A percentile compares a stretch with the other conserved stretches of the same genome.
phyloP scores from a whole-genome alignment of 1,139 yeast species.

The Scheffersomyces parashehatae region DNA sequence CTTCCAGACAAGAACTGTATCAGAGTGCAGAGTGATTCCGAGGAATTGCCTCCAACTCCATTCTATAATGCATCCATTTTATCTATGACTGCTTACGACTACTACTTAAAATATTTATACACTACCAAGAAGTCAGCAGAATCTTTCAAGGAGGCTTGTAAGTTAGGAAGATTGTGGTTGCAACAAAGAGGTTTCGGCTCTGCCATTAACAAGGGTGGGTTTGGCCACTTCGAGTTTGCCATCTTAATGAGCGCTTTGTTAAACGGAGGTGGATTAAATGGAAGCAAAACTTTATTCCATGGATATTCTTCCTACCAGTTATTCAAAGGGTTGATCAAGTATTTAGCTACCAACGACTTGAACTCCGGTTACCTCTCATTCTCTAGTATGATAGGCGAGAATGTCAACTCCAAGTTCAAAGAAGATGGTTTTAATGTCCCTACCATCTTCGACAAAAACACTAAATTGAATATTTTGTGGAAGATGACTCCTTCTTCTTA shows the following conservation, averaged over 20 bases:
- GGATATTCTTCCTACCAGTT: constrained; percentile 93
- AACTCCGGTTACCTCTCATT: constrained; percentile 66
- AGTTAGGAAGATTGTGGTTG: constrained; percentile 86
- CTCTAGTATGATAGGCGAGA: constrained; percentile 57
- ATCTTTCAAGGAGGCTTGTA: constrained; percentile 86
- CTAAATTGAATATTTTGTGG: constrained; percentile 77
- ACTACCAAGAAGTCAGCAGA: constrained; percentile 75
- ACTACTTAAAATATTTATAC: constrained; percentile 73
- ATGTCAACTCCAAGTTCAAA: constrained; percentile 47
- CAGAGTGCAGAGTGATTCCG: constrained; percentile 56
- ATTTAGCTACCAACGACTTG: constrained; percentile 76
- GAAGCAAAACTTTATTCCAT: constrained; percentile 72
- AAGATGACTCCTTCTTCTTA: constrained; percentile 77
- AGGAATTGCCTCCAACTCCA: constrained; percentile 72
- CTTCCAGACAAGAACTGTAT: constrained; percentile 79
- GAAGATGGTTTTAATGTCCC: constrained; percentile 66
- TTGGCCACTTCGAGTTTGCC: constrained; percentile 91
- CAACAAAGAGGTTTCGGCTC: constrained; percentile 81
- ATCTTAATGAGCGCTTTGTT: constrained; percentile 76
- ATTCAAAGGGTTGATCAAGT: constrained; percentile 83
- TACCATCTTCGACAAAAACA: constrained; percentile 72
- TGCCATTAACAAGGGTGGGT: constrained; percentile 66
- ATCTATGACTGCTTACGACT: constrained; percentile 65
- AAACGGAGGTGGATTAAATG: constrained; percentile 79
- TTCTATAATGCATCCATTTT: constrained; percentile 79